Base-by-base conservation (phyloP, 1,284 basidiomycete genomes). In the Paramarasmius palmivorus region DNA sequence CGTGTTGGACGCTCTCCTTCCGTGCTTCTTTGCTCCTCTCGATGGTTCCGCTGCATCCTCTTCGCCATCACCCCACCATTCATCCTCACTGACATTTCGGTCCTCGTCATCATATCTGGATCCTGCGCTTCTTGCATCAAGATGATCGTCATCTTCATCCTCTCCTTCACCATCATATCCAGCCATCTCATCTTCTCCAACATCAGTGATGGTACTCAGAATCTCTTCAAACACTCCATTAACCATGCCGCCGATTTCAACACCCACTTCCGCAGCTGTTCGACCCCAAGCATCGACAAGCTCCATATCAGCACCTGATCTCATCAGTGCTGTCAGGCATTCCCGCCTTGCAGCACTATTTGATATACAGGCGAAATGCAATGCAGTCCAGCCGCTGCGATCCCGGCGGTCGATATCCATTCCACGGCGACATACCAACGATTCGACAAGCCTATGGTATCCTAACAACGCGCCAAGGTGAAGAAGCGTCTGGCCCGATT, bases 401-500 rank as follows among this genome's bases (percentile, higher is more conserved):
- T 99, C 97, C 53, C 92, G 86, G 2, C 82, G 81, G 66, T 98
- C 93, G 44, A 95, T 62, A 61, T 95, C 91, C 29, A 88, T 86
- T 14, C 82, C 86, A 49, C 84, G 88, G 1, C 76, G 69, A 49
- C 29, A 8, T 14, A 97, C 73, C 48, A 99, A 77, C 65, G 91
- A 91, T 36, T 76, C 69, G 9, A 87, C 82, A 14, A 99, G 79
- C 1, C 81, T 75, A 23, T 84, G 75, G 71, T 93, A 93, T 40
- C 89, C 88, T 59, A 95, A 82, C 63, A 93, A 87, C 1, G 87
- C 79, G 1, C 95, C 90, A 34, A 98, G 76, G 68, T 99, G 96
- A 5, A 98, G 81, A 14, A 98, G 70, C 0, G 91, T 93, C 64
- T 95, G 93, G 20, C 91, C 88, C 47, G 81, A 84, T 2, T 78